Evolutionary conservation across 768 basidiomycete species (phyloP).

Genomic region (Lactarius evosmus): DNA sequence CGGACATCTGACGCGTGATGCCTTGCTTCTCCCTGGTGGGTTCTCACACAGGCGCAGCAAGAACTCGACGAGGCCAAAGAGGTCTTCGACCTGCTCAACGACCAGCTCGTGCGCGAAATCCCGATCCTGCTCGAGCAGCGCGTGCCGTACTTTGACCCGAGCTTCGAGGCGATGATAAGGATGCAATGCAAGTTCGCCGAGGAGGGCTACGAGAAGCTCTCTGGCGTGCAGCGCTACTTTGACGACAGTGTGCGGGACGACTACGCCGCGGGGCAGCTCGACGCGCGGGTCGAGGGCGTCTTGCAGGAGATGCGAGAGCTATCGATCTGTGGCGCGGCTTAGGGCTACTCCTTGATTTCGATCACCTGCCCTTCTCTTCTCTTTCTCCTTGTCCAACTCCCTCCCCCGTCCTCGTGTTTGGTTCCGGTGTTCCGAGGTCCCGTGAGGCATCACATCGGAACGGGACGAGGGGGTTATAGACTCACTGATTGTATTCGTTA

Average conservation of each 20-base stretch:
- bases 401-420: neutral
- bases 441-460: slow-evolving; percentile 5
- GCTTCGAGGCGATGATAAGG: slow-evolving; percentile 97
- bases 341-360: neutral
- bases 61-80: slow-evolving; percentile 95
- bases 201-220: slow-evolving; percentile 96
- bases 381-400: neutral
- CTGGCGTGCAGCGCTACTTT: slow-evolving; percentile 93
- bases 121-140: slow-evolving; percentile 92
- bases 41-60: slow-evolving; percentile 70
- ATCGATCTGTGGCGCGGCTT: slow-evolving; percentile 77
- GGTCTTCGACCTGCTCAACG: slow-evolving; percentile 89
- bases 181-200: slow-evolving; percentile 98
- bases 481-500: slow-evolving; percentile 2
- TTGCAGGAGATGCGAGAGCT: slow-evolving; percentile 95
- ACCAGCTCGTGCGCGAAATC: slow-evolving; percentile 85
- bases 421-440: slow-evolving; percentile 6
- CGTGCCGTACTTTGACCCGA: slow-evolving; percentile 97
- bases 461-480: neutral
- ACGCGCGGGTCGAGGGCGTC: slow-evolving; percentile 97
- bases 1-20: too few relatives aligned
- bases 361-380: neutral
- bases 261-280: slow-evolving; percentile 94
- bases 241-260: slow-evolving; percentile 89
- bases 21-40: neutral